These are phyloP conservation scores for Dimocarpus longan DNA, from an alignment of 345 rosid genomes.

Conservation along the genomic window DNA sequence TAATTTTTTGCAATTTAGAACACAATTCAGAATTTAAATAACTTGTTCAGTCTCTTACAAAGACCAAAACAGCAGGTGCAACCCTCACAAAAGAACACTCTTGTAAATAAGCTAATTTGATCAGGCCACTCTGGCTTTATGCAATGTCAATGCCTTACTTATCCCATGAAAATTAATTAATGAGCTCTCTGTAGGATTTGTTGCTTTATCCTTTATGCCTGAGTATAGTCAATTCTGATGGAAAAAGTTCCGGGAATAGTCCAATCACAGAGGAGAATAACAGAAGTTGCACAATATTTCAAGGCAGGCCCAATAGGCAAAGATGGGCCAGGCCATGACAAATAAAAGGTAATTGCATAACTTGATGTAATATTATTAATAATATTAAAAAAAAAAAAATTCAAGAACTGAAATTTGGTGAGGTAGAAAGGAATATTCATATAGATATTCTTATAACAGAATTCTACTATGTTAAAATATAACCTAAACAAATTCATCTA, in stretches of 20 bases:
- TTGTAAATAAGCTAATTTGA: not conserved
- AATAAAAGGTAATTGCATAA: not conserved
- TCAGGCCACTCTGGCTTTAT: not conserved
- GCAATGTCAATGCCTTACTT: not conserved
- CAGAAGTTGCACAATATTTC: not conserved
- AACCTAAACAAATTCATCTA: slow-evolving; percentile 14
- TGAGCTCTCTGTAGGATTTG: not conserved
- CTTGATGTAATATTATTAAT: not conserved
- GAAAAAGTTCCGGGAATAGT: not conserved
- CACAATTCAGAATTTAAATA: not conserved
- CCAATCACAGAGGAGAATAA: not conserved
- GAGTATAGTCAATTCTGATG: not conserved
- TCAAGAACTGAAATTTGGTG: not conserved
- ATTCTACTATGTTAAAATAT: not conserved
- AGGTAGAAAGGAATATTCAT: not conserved
- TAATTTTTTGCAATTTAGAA: not conserved
- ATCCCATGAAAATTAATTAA: not conserved
- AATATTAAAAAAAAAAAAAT: not conserved
- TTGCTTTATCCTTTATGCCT: not conserved
- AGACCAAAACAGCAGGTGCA: not conserved
- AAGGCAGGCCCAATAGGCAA: not conserved
- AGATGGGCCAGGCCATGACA: not conserved
- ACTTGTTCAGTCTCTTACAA: not conserved
- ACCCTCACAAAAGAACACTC: not conserved
- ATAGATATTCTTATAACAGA: not conserved